Evolutionary conservation across 73 alveolate species (phyloP).

Genomic region (Stentor roeselii): DNA sequence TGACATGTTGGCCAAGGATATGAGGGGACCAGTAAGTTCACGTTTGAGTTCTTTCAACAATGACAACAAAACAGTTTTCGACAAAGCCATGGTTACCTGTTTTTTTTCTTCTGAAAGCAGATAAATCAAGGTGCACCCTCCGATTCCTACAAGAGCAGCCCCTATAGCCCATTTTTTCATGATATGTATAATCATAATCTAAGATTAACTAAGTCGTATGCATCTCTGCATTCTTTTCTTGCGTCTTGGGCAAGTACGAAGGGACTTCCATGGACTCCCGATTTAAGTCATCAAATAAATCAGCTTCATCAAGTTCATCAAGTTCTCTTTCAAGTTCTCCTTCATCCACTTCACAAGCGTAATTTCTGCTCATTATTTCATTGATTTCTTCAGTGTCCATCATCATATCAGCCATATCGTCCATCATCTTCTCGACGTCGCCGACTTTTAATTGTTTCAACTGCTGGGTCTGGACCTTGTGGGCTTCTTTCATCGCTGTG

Average conservation of each 20-base stretch:
- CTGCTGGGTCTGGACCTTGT: conserved; percentile 43
- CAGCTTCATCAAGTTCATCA: conserved; percentile 62
- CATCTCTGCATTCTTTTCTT: neutral
- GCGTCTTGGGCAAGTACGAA: neutral
- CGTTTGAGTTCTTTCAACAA: neutral
- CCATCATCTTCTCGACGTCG: conserved; percentile 59
- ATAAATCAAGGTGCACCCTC: neutral
- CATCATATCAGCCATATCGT: conserved; percentile 70
- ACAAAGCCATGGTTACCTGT: neutral
- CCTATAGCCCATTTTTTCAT: neutral
- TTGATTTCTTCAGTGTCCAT: conserved; percentile 69
- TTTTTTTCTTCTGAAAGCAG: neutral
- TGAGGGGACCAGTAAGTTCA: neutral
- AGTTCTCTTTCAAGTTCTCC: conserved; percentile 58
- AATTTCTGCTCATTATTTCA: conserved; percentile 56
- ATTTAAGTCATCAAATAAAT: conserved; percentile 40
- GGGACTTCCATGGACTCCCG: conserved; percentile 25
- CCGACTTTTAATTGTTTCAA: conserved; percentile 56
- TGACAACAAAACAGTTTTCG: neutral
- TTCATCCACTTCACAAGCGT: conserved; percentile 57
- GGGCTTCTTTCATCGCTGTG: conserved; percentile 59
- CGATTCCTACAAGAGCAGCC: neutral
- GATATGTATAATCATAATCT: too few relatives aligned
- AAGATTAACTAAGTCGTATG: neutral
- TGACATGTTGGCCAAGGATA: neutral